Evolutionary conservation across 176 grass and related monocot species (phyloP), one percentile per base, ranked within the genome.

Genomic region (Avena sativa): DNA sequence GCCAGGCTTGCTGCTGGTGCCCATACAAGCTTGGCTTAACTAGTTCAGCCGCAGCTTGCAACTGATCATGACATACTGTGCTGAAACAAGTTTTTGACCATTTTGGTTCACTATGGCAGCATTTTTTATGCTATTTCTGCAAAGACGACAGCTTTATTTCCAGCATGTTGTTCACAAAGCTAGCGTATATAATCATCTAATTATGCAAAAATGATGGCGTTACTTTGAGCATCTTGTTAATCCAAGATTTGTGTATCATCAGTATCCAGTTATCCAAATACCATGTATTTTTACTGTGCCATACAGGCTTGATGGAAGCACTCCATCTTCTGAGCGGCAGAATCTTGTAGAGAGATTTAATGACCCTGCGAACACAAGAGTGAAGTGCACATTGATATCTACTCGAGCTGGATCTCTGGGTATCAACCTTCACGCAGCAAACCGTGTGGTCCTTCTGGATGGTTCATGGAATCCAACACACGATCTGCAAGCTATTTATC

Each of bases 401-500:
- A 98, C 94, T 85, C 97, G 97, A 80, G 97, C 97, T 93, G 97
- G 97, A 88, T 98, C 97, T 66, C 83, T 98, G 21, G 97, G 97
- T 56, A 96, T 98, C 50, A 98, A 98, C 57, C 97, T 98, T 87
- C 92, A 98, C 79, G 90, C 97, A 81, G 97, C 97, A 84, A 98
- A 94, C 76, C 94, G 97, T 71, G 94, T 98, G 55, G 92, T 98
- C 87, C 78, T 98, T 89, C 77, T 98, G 16, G 97, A 98, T 87
- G 97, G 97, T 80, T 98, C 97, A 83, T 98, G 97, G 97, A 98
- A 98, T 88, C 97, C 97, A 82, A 98, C 94, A 65, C 92, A 98
- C 89, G 97, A 98, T 80, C 87, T 98, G 78, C 97, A 98, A 84
- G 94, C 97, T 71, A 98, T 98, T 84, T 96, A 96, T 86, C 97